A percentile compares a stretch with the other conserved stretches of the same genome.
phyloP scores from a whole-genome alignment of 306 rosid genomes.

The Ormosia semicastrata region DNA sequence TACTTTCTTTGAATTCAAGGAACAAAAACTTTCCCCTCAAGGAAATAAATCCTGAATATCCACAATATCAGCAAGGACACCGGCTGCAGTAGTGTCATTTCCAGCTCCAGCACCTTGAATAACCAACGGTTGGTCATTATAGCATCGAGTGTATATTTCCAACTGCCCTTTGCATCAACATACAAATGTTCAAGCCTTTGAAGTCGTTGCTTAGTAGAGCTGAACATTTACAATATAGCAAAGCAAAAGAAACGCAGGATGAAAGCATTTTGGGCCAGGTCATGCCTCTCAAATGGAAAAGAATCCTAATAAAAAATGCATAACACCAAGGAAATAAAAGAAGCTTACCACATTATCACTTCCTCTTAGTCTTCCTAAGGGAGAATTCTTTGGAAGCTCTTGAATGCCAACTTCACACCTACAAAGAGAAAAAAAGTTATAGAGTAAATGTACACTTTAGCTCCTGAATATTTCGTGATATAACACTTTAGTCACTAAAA shows the following conservation, averaged over 20 bases:
- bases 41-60: constrained; percentile 80
- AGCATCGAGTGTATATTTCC: constrained; percentile 84
- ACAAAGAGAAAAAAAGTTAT: neutral
- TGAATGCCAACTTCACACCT: constrained; percentile 93
- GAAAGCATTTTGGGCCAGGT: neutral
- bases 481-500: no score
- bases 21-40: constrained; percentile 16
- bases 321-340: neutral
- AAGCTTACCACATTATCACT: constrained; percentile 89
- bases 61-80: constrained; percentile 92
- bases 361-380: constrained; percentile 91
- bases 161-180: constrained; percentile 56
- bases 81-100: constrained; percentile 91
- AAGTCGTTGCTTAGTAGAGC: neutral
- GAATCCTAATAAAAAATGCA: neutral
- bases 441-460: no score
- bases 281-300: neutral
- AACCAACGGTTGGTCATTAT: constrained; percentile 70
- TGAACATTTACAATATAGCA: neutral
- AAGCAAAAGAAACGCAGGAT: neutral
- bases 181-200: neutral
- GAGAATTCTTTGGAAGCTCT: constrained; percentile 75
- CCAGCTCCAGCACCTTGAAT: constrained; percentile 99
- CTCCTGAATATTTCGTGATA: no score
- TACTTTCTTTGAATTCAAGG: neutral